Evolutionary conservation across 768 basidiomycete genomes (phyloP).

Genomic region (Astraeus odoratus): DNA sequence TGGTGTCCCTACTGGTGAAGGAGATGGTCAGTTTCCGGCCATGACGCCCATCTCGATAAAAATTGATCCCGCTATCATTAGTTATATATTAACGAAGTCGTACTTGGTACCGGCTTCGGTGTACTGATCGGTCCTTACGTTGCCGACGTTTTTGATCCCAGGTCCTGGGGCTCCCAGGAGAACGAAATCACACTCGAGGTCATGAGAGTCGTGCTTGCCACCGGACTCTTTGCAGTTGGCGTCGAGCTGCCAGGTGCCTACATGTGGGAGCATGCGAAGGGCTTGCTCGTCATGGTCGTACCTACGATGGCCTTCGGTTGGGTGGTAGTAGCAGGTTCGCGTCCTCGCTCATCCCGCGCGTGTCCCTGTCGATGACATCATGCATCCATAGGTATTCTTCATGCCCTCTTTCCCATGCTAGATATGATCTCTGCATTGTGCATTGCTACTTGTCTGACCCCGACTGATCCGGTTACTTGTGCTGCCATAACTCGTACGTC

Average conservation of each 20-base stretch:
- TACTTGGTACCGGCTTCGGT: conserved; percentile 72
- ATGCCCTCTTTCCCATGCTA: conserved; percentile 64
- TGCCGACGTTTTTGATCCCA: conserved; percentile 67
- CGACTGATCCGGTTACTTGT: conserved; percentile 92
- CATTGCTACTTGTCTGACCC: conserved; percentile 85
- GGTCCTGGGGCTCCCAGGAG: conserved; percentile 57
- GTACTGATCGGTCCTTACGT: conserved; percentile 64
- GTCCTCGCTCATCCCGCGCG: conserved; percentile 9
- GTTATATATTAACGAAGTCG: conserved; percentile 90
- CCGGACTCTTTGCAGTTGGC: conserved; percentile 91
- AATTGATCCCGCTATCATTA: conserved; percentile 20
- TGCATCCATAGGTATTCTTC: conserved; percentile 59
- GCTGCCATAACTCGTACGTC: conserved; percentile 67
- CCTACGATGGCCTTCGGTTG: conserved; percentile 85
- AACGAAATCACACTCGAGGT: conserved; percentile 77
- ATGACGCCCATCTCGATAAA: neutral
- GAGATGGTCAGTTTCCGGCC: conserved; percentile 50
- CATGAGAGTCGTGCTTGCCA: conserved; percentile 85
- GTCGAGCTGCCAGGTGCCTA: conserved; percentile 88
- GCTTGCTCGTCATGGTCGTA: conserved; percentile 62
- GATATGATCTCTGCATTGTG: conserved; percentile 71
- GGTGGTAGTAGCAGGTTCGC: conserved; percentile 66
- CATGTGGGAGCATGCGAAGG: conserved; percentile 70
- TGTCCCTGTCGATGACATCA: no score
- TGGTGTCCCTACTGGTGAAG: conserved; percentile 79